phyloP scores from a whole-genome alignment of 495 filamentous ascomycete genomes.

The Annulohypoxylon nitens region DNA sequence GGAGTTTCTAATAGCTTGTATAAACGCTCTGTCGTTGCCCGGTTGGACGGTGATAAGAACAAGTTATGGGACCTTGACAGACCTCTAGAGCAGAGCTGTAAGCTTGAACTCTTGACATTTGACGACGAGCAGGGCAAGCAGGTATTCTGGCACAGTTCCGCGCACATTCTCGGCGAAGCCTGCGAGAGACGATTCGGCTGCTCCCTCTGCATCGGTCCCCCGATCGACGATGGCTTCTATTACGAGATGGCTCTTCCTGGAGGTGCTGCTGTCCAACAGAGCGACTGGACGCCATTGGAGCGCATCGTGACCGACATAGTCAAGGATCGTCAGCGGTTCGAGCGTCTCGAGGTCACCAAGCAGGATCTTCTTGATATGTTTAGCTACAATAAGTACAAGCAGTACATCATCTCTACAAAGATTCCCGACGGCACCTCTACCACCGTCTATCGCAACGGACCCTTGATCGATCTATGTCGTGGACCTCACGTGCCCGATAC shows the following conservation, averaged over 20 bases:
- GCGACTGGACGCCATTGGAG: constrained; percentile 86
- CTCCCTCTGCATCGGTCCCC: constrained; percentile 91
- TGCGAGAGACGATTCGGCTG: constrained; percentile 90
- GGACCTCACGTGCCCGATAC: constrained; percentile 94
- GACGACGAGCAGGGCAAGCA: constrained; percentile 84
- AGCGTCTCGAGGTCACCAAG: constrained; percentile 88
- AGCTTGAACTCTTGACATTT: constrained; percentile 84
- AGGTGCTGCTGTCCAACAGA: constrained; percentile 75
- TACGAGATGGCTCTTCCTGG: constrained; percentile 94
- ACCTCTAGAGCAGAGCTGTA: constrained; percentile 85
- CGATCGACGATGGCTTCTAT: constrained; percentile 94
- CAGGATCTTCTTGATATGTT: constrained; percentile 96
- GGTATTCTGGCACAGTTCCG: constrained; percentile 94
- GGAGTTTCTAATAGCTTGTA: constrained; percentile 76
- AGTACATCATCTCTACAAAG: constrained; percentile 94
- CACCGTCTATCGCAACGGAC: constrained; percentile 86
- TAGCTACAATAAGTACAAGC: constrained; percentile 92
- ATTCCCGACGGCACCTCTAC: constrained; percentile 87
- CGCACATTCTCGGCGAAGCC: constrained; percentile 94
- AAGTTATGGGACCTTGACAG: constrained; percentile 92
- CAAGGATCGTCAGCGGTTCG: constrained; percentile 97
- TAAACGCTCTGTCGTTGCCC: constrained; percentile 83
- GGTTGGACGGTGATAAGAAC: constrained; percentile 73
- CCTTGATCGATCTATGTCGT: constrained; percentile 64
- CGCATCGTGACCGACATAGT: constrained; percentile 79